Evolutionary conservation across 2,329 filamentous ascomycete species (phyloP), one percentile per base, ranked within the genome.

Genomic region (Fusarium paranaense): DNA sequence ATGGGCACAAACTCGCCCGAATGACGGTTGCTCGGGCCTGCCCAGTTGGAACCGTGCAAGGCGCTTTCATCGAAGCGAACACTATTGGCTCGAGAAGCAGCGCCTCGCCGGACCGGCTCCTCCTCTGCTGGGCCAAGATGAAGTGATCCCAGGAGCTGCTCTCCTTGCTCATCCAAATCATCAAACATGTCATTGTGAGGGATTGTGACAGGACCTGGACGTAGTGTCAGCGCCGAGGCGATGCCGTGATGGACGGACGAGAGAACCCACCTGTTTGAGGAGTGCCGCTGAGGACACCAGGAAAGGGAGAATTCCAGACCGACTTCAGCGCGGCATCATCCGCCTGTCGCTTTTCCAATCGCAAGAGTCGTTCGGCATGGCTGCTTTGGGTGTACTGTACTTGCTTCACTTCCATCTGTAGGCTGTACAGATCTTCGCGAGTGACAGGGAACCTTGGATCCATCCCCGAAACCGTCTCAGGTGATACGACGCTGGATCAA

Each of bases 41-140:
- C 92, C 90, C 97, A 97, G 81, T 95, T 90, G 10, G 90, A 95
- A 57, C 94, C 93, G 78, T 98, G 95, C 77, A 98, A 91, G 16
- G 96, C 95, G 80, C 95, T 98, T 81, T 98, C 96, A 80, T 98
- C 97, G 79, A 99, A 99, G 40, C 97, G 94, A 76, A 99, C 97
- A 80, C 97, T 98, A 81, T 98, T 98, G 57, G 97, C 96, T 77
- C 97, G 90, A 20, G 97, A 99, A 20, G 95, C 93, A 22, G 94
- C 94, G 63, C 97, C 94, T 72, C 96, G 90, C 40, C 95, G 91
- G 66, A 95, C 92, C 35, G 94, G 94, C 80, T 95, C 93, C 72
- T 98, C 95, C 71, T 98, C 95, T 6, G 92, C 89, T 73, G 85
- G 83, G 2, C 98, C 96, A 8, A 98, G 87, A 68, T 95, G 94